Conservation (phyloP, 805 yeast species). For the Yarrowia phangngaensis region DNA sequence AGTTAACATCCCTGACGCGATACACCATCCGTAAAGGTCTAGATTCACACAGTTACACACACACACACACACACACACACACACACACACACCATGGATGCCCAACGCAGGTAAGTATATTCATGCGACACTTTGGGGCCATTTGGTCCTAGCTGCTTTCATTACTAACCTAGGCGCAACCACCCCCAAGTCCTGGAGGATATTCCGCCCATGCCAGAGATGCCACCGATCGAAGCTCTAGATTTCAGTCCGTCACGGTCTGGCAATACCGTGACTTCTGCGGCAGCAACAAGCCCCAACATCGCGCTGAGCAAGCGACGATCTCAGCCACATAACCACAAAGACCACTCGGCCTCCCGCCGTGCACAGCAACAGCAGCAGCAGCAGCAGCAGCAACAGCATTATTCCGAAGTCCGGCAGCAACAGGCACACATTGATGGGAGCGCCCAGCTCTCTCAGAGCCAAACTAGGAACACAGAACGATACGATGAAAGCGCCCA, state of each 20-base stretch:
- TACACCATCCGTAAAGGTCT: no score
- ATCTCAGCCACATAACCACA: conserved; percentile 12
- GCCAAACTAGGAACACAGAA: no score
- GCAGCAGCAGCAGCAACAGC: conserved; percentile 1
- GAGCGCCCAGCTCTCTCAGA: no score
- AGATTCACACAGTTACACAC: no score
- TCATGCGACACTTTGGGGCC: no score
- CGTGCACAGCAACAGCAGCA: conserved; percentile 7
- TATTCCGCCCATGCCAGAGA: conserved; percentile 17
- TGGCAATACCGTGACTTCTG: conserved; percentile 13
- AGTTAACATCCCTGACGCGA: no score
- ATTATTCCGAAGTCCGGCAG: neutral
- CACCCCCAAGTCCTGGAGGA: conserved; percentile 13
- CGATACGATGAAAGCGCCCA: neutral
- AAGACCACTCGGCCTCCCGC: conserved; percentile 5
- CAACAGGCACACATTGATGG: neutral
- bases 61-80: no score
- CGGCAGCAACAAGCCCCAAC: conserved; percentile 1
- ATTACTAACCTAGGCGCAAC: conserved; percentile 25
- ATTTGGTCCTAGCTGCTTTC: no score
- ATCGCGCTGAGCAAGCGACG: conserved; percentile 20
- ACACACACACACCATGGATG: no score
- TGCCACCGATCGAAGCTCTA: conserved; percentile 20
- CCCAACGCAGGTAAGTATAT: conserved; percentile 26
- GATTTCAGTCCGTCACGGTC: conserved; percentile 1